Evolutionary conservation across 257 asterid genomes (phyloP).

Genomic region (Solanum clarkiae): DNA sequence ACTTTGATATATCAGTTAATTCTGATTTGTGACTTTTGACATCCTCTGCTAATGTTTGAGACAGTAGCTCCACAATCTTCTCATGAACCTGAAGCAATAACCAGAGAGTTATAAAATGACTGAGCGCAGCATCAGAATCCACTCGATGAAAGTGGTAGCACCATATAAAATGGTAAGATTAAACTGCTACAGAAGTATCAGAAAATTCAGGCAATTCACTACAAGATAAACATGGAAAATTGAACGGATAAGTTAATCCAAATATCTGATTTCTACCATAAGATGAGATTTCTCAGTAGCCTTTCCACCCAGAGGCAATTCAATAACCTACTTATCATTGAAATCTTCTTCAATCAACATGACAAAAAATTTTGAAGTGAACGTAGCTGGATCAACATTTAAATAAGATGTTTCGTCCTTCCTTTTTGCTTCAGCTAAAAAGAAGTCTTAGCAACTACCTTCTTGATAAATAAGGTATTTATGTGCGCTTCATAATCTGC

Average conservation of each 20-base stretch:
- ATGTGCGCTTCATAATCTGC: neutral
- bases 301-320: neutral
- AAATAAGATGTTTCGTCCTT: neutral
- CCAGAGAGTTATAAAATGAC: neutral
- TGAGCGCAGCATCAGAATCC: neutral
- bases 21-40: constrained; percentile 20
- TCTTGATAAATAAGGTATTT: neutral
- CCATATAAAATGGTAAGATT: neutral
- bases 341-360: neutral
- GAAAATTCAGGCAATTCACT: neutral
- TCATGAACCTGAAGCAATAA: constrained; percentile 42
- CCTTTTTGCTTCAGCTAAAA: neutral
- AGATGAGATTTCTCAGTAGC: neutral
- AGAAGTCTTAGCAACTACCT: neutral
- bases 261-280: neutral
- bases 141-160: neutral
- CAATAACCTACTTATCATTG: neutral
- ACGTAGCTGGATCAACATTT: neutral
- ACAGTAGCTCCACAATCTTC: constrained; percentile 54
- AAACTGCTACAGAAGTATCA: neutral
- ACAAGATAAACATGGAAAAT: neutral
- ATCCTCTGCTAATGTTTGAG: constrained; percentile 27
- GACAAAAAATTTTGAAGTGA: neutral
- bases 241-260: neutral
- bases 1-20: constrained; percentile 40